Evolutionary conservation across 2,329 filamentous ascomycete species (phyloP).

Genomic region (Gnomoniopsis smithogilvyi): DNA sequence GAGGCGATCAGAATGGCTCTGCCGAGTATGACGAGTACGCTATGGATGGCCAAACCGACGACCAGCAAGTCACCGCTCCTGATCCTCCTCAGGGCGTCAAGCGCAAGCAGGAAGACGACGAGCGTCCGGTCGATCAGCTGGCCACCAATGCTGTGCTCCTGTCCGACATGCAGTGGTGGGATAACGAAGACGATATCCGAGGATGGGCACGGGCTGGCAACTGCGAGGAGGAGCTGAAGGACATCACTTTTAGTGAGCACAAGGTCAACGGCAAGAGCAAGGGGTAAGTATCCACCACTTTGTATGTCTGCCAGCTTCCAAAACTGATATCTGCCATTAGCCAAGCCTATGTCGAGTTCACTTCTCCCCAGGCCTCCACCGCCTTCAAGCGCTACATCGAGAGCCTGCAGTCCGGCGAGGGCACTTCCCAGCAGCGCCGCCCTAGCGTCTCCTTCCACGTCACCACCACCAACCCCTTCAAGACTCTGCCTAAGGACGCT

Average conservation of each 20-base stretch:
- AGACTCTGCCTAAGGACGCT: constrained; percentile 84
- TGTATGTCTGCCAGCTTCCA: no score
- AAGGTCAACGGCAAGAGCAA: constrained; percentile 99
- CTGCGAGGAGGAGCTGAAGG: constrained; percentile 81
- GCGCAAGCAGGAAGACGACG: constrained; percentile 58
- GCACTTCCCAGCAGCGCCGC: constrained; percentile 59
- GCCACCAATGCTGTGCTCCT: constrained; percentile 74
- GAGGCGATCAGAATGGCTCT: constrained; percentile 33
- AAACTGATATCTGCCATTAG: constrained; percentile 25
- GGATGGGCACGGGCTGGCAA: constrained; percentile 79
- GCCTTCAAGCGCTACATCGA: constrained; percentile 83
- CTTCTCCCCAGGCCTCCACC: constrained; percentile 78
- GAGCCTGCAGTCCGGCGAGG: constrained; percentile 45
- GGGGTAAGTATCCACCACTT: constrained; percentile 58
- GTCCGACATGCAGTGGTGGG: constrained; percentile 95
- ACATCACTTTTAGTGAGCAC: constrained; percentile 96
- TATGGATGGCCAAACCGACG: constrained; percentile 32
- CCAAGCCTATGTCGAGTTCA: constrained; percentile 82
- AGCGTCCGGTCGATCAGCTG: constrained; percentile 54
- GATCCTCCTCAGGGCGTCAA: constrained; percentile 53
- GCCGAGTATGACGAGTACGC: constrained; percentile 33
- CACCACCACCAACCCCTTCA: constrained; percentile 80
- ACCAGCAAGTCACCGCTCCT: constrained; percentile 24
- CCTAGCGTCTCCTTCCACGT: constrained; percentile 68
- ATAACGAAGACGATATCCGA: constrained; percentile 89